Evolutionary conservation across 2,329 filamentous ascomycete genomes (phyloP).

Genomic region (Fonsecaea pedrosoi): DNA sequence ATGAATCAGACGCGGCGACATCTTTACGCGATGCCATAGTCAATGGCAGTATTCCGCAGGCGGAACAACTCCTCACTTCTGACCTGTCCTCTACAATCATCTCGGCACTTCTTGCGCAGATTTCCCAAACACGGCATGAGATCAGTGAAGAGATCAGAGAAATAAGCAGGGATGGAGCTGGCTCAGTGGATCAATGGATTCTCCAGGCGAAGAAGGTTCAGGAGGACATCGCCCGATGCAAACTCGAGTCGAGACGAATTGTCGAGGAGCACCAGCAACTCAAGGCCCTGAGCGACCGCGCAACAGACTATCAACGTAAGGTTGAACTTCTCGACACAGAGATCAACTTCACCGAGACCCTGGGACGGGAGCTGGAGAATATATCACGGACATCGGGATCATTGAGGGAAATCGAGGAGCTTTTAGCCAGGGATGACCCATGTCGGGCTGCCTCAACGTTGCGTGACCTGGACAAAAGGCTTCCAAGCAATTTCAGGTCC

Average conservation of each 20-base stretch:
- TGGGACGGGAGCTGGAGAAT: slow-evolving; percentile 30
- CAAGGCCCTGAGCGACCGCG: slow-evolving; percentile 66
- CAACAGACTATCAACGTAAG: slow-evolving; percentile 66
- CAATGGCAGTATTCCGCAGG: slow-evolving; percentile 63
- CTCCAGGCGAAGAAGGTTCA: slow-evolving; percentile 82
- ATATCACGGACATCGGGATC: slow-evolving; percentile 24
- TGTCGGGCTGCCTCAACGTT: slow-evolving; percentile 33
- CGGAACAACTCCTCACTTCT: slow-evolving; percentile 62
- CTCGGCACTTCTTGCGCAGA: slow-evolving; percentile 57
- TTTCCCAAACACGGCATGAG: slow-evolving; percentile 59
- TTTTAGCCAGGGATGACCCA: slow-evolving; percentile 25
- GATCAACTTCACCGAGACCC: slow-evolving; percentile 63
- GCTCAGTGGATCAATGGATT: slow-evolving; percentile 86
- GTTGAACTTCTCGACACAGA: slow-evolving; percentile 64
- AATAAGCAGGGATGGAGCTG: slow-evolving; percentile 77
- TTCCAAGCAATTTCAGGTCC: slow-evolving; percentile 19
- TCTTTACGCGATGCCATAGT: slow-evolving; percentile 34
- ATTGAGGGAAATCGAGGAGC: slow-evolving; percentile 33
- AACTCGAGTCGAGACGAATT: slow-evolving; percentile 80
- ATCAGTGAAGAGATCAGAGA: slow-evolving; percentile 70
- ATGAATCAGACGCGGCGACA: slow-evolving; percentile 16
- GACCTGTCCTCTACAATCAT: slow-evolving; percentile 58
- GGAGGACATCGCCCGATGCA: slow-evolving; percentile 81
- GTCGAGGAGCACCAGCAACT: slow-evolving; percentile 76
- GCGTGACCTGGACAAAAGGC: slow-evolving; percentile 22